Base-by-base conservation (phyloP, 2,329 filamentous ascomycete genomes). In the Paecilomyces niveus region DNA sequence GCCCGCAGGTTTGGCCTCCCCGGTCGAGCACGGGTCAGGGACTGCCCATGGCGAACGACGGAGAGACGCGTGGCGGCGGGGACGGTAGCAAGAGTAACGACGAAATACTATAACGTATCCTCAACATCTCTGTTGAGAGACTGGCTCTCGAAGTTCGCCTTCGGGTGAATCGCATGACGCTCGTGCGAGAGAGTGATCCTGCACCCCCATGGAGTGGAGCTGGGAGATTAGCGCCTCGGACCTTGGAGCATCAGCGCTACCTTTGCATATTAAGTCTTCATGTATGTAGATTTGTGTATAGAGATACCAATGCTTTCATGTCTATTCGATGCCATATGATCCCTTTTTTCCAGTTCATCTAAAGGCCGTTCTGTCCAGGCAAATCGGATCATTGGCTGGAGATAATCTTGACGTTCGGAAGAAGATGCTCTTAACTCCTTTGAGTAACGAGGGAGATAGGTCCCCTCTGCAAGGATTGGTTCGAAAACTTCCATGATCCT, bases 1-100 rank as follows among this genome's bases (percentile, higher is more conserved):
- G 59, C 8, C 50, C 58, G 49, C 29, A 49, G 29, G 22, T 56
- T 29, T 89, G 85, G 85, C 81, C 83, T 62, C 77, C 80, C 0
- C 68, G 70, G 50, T 61, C 63, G 29, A 61, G n/a, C 39, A 8
- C 39, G 18, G 9, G n/a, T 45, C 50, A 26, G 50, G 24, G 50
- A 13, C 10, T 26, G 35, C 35, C 35, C 18, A 13, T 9, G 26
- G 22, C 9, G 50, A 21, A 13, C 22, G 26, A n/a, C 21, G 24
- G 18, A 10, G 50, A 11, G 22, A 52, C 21, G 15, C 21, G 11
- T 9, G 13, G 15, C 21, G 3, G 5, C 21, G 6, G 26, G 22
- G 7, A 29, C 7, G 26, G 24, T 21, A 52, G 9, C 22, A 13
- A 21, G 11, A 15, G 7, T n/a, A 29, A 52, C 50, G 24, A 21